phyloP scores from a whole-genome alignment of 1,284 basidiomycete genomes.

The Polyporus tsugae region DNA sequence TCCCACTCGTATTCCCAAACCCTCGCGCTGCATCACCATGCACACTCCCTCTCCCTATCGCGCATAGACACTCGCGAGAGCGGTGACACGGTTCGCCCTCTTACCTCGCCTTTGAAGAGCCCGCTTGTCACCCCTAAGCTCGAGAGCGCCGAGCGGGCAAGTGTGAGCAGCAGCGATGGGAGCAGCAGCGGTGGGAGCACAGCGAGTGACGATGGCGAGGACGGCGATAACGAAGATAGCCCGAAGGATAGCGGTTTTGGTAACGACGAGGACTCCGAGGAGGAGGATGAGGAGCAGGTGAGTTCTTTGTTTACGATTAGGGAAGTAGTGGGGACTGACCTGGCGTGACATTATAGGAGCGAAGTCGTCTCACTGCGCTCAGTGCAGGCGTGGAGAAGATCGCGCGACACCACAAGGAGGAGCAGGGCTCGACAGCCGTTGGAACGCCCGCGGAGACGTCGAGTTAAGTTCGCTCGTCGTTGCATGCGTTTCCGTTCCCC shows the following conservation, averaged over 20 bases:
- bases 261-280: conserved; percentile 26
- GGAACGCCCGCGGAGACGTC: conserved; percentile 21
- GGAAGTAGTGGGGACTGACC: conserved; percentile 10
- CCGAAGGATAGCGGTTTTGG: conserved; percentile 25
- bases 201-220: conserved; percentile 30
- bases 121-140: conserved; percentile 21
- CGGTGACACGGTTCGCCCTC: conserved; percentile 36
- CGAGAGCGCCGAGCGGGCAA: conserved; percentile 24
- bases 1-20: conserved; percentile 21
- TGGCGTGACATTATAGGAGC: conserved; percentile 22
- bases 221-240: conserved; percentile 30
- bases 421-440: conserved; percentile 8
- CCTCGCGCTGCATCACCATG: conserved; percentile 26
- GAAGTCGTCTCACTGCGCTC: conserved; percentile 49
- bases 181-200: conserved; percentile 22
- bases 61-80: conserved; percentile 38
- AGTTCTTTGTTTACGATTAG: background rate
- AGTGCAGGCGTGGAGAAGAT: conserved; percentile 79
- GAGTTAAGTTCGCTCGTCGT: conserved; percentile 13
- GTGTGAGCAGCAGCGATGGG: conserved; percentile 21
- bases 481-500: conserved; percentile 13
- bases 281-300: conserved; percentile 30
- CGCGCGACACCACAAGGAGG: conserved; percentile 56
- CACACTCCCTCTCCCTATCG: conserved; percentile 27
- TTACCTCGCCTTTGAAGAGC: background rate